Base-by-base conservation (phyloP, 2,329 filamentous ascomycete species). In the Dendryphion nanum region DNA sequence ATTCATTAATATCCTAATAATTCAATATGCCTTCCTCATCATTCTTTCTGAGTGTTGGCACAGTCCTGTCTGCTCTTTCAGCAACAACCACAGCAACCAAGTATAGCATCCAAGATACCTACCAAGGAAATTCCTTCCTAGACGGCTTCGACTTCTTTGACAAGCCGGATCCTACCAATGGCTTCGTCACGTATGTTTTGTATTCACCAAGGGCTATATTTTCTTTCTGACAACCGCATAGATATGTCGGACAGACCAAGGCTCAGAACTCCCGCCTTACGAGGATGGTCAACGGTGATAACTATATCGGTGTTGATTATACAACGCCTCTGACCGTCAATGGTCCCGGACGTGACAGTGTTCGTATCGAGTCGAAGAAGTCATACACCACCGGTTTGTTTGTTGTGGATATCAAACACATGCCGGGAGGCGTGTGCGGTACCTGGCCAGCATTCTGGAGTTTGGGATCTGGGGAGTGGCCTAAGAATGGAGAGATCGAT, bases 261-360 rank as follows among this genome's bases (percentile, higher is more conserved):
- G 50, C 52, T 3, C 23, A 14, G 10, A 35, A 35, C 2, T 32
- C 6, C 7, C 13, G 33, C 4, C 18, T 44, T 2, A 30, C 44
- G 7, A 45, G 38, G 16, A 30, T 21, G 13, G 28, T 36, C 14
- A 33, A 31, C 7, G 44, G n/a, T 3, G 49, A 53, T 41, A 43
- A 45, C 23, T 67, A 69, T 42, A 58, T 75, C 14, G 71, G 71
- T 31, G 70, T 71, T 13, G 71, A 75, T 48, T 53, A 50, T 31
- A 64, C 46, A 18, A 63, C 44, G 23, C 39, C 54, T 3, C 40
- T 52, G 20, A 43, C 44, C 18, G 37, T 37, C 14, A 38, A 38
- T 5, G 38, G 40, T 14, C 44, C 39, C n/a, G 52, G 52, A 6
- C 59, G 60, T 13, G 44, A 47, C 24, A 55, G 48, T 40, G 55